Evolutionary conservation across 2,329 filamentous ascomycete genomes (phyloP).

Genomic region (Myotisia sp.): DNA sequence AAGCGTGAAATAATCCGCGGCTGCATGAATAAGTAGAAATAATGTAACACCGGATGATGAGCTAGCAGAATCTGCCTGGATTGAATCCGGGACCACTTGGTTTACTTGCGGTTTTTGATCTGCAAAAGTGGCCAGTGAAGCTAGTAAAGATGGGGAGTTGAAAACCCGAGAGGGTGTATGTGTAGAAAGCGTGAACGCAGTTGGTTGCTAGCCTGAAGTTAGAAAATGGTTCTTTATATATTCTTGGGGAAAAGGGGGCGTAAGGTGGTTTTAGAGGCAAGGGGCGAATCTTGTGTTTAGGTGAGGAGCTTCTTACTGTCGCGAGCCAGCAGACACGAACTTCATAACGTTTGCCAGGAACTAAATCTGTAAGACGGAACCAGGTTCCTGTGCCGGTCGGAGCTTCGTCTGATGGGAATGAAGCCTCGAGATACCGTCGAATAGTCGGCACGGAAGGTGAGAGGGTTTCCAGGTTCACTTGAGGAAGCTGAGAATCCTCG

Average conservation of each 20-base stretch:
- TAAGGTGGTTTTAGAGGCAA: neutral
- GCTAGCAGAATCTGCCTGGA: neutral
- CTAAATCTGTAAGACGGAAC: slow-evolving; percentile 60
- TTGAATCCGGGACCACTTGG: slow-evolving; percentile 7
- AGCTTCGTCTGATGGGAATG: slow-evolving; percentile 46
- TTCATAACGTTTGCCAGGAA: slow-evolving; percentile 68
- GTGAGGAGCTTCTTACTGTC: slow-evolving; percentile 47
- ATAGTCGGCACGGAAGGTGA: slow-evolving; percentile 43
- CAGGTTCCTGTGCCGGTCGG: slow-evolving; percentile 54
- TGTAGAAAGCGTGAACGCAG: slow-evolving; percentile 56
- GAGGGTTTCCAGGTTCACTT: slow-evolving; percentile 51
- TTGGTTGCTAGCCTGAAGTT: slow-evolving; percentile 56
- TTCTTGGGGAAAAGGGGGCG: neutral
- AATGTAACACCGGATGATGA: slow-evolving; percentile 37
- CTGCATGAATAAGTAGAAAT: slow-evolving; percentile 59
- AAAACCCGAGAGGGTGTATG: slow-evolving; percentile 49
- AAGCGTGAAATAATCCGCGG: slow-evolving; percentile 72
- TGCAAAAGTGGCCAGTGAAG: slow-evolving; percentile 51
- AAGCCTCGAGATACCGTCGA: slow-evolving; percentile 50
- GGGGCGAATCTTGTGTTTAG: neutral
- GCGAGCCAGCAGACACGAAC: slow-evolving; percentile 87
- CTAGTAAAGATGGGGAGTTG: slow-evolving; percentile 46
- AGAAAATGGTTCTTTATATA: neutral
- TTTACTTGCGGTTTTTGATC: slow-evolving; percentile 19
- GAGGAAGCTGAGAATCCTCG: slow-evolving; percentile 42